These are phyloP conservation scores for Alternaria arbusti DNA, from an alignment of 2,329 filamentous ascomycete genomes.

Conservation along the genomic window DNA sequence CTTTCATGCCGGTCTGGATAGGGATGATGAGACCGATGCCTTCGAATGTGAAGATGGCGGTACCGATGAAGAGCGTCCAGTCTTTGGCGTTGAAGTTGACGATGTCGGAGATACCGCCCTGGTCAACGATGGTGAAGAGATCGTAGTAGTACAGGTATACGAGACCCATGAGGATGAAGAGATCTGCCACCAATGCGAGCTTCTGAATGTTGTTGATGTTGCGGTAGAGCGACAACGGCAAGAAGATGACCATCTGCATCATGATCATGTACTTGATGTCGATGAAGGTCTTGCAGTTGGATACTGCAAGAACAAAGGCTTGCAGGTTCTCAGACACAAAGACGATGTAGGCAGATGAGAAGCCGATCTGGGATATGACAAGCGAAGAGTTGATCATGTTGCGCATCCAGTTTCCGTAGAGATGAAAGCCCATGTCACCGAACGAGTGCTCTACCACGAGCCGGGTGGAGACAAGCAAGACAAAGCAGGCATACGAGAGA, in stretches of 20 bases:
- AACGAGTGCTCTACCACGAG: conserved; percentile 91
- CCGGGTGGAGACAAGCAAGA: conserved; percentile 86
- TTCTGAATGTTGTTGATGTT: conserved; percentile 98
- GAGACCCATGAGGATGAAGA: conserved; percentile 90
- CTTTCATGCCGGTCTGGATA: conserved; percentile 95
- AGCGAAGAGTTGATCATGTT: conserved; percentile 88
- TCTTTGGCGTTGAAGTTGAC: conserved; percentile 86
- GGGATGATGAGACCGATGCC: conserved; percentile 97
- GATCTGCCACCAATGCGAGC: conserved; percentile 89
- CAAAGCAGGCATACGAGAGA: conserved; percentile 97
- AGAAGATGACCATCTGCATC: conserved; percentile 93
- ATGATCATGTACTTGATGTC: conserved; percentile 89
- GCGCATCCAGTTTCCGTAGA: conserved; percentile 92
- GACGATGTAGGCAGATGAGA: conserved; percentile 93
- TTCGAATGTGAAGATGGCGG: conserved; percentile 98
- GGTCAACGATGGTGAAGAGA: conserved; percentile 76
- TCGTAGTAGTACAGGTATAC: conserved; percentile 97
- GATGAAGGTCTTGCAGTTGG: conserved; percentile 83
- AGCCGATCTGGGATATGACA: conserved; percentile 93
- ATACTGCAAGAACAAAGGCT: conserved; percentile 91
- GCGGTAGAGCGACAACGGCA: conserved; percentile 90
- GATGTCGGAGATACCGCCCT: conserved; percentile 82
- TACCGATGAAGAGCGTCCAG: conserved; percentile 98
- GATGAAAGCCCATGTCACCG: conserved; percentile 90
- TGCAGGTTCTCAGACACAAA: conserved; percentile 96